These are phyloP conservation scores for Adansonia digitata DNA, from an alignment of 345 rosid genomes.

Conservation along the genomic window DNA sequence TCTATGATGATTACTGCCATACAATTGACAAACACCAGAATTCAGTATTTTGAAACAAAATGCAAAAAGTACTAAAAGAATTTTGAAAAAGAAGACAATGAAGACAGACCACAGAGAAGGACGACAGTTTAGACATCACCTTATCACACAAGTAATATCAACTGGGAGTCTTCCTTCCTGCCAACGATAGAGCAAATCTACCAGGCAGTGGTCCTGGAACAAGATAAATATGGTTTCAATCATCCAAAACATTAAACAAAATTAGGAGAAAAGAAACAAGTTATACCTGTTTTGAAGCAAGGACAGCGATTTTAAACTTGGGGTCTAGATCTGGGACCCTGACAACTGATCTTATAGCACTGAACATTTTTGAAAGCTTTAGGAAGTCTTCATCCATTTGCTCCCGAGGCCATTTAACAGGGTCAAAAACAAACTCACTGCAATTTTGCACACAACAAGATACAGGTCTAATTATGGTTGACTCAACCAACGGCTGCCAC, in stretches of 20 bases:
- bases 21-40: slow-evolving; percentile 10
- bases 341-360: slow-evolving; percentile 61
- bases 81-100: neutral
- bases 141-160: slow-evolving; percentile 83
- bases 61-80: neutral
- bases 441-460: slow-evolving; percentile 14
- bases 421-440: slow-evolving; percentile 76
- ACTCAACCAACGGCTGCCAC: neutral
- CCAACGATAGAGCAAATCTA: slow-evolving; percentile 83
- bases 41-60: neutral
- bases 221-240: slow-evolving; percentile 11
- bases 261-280: neutral
- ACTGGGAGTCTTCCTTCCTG: slow-evolving; percentile 87
- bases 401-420: slow-evolving; percentile 66
- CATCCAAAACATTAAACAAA: neutral
- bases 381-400: slow-evolving; percentile 73
- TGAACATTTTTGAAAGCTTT: slow-evolving; percentile 46
- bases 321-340: slow-evolving; percentile 79
- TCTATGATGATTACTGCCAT: slow-evolving; percentile 80
- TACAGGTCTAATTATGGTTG: neutral
- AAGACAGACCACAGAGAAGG: neutral
- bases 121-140: slow-evolving; percentile 32
- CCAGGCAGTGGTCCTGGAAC: slow-evolving; percentile 80
- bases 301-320: slow-evolving; percentile 72
- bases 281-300: slow-evolving; percentile 79